phyloP scores from a whole-genome alignment of 257 asterid species.

The Nicotiana sylvestris region DNA sequence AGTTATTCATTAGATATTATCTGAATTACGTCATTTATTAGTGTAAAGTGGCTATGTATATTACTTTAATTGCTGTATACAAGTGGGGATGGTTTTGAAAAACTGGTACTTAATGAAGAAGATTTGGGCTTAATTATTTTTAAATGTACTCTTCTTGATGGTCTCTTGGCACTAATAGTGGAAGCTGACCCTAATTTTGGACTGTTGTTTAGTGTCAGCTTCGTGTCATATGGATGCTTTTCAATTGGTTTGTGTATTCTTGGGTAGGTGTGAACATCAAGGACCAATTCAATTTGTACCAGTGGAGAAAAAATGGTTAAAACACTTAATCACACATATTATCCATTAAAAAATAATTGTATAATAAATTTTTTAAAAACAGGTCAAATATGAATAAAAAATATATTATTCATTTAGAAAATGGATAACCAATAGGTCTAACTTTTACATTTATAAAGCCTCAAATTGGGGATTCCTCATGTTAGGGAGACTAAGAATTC shows the following conservation, averaged over 20 bases:
- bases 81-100: no score
- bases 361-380: no score
- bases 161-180: slow-evolving; percentile 5
- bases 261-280: background rate
- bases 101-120: background rate
- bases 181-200: slow-evolving; percentile 10
- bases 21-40: background rate
- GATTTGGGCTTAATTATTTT: background rate
- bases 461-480: no score
- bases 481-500: no score
- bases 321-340: no score
- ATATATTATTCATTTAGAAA: no score
- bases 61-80: background rate
- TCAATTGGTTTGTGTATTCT: background rate
- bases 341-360: no score
- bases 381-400: no score
- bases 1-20: background rate
- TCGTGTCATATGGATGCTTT: background rate
- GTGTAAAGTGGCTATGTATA: background rate
- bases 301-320: background rate
- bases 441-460: no score
- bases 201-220: background rate
- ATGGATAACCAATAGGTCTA: no score
- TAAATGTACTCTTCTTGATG: background rate
- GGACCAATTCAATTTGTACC: background rate